Evolutionary conservation across 495 filamentous ascomycete species (phyloP).

Genomic region (Talaromyces wortmannii): DNA sequence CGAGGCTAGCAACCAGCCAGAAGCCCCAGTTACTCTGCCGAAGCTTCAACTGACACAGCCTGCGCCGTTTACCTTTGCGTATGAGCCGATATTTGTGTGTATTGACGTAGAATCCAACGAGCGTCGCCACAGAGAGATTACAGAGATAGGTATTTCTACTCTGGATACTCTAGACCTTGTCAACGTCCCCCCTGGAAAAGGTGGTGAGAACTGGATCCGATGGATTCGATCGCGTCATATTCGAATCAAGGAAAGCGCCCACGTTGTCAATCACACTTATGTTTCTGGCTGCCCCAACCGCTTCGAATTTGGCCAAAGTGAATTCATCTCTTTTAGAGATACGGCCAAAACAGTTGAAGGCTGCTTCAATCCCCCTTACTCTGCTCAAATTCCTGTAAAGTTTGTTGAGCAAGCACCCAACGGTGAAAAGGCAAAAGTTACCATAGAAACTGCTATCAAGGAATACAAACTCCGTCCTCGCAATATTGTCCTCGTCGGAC

Average conservation of each 20-base stretch:
- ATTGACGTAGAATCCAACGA: conserved; percentile 84
- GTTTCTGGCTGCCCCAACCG: conserved; percentile 61
- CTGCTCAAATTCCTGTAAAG: conserved; percentile 6
- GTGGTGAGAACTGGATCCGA: conserved; percentile 55
- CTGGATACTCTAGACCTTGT: conserved; percentile 63
- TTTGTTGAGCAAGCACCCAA: conserved; percentile 2
- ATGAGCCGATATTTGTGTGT: conserved; percentile 63
- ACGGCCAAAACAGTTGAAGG: conserved; percentile 31
- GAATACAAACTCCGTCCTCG: conserved; percentile 28
- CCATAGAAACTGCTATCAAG: neutral
- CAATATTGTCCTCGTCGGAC: conserved; percentile 72
- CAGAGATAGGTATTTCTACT: conserved; percentile 79
- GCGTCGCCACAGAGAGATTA: conserved; percentile 50
- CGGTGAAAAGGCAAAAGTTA: neutral
- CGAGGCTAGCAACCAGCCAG: conserved; percentile 8
- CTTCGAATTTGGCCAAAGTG: conserved; percentile 68
- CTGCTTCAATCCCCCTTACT: conserved; percentile 47
- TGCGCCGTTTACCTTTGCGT: conserved; percentile 38
- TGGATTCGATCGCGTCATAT: conserved; percentile 68
- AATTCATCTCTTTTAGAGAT: conserved; percentile 33
- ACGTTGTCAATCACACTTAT: conserved; percentile 56
- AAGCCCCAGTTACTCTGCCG: conserved; percentile 9
- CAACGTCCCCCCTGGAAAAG: conserved; percentile 47
- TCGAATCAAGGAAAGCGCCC: conserved; percentile 59
- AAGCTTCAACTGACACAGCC: conserved; percentile 25